Base-by-base conservation (phyloP, 805 yeast genomes). In the Blastobotrys americana region DNA sequence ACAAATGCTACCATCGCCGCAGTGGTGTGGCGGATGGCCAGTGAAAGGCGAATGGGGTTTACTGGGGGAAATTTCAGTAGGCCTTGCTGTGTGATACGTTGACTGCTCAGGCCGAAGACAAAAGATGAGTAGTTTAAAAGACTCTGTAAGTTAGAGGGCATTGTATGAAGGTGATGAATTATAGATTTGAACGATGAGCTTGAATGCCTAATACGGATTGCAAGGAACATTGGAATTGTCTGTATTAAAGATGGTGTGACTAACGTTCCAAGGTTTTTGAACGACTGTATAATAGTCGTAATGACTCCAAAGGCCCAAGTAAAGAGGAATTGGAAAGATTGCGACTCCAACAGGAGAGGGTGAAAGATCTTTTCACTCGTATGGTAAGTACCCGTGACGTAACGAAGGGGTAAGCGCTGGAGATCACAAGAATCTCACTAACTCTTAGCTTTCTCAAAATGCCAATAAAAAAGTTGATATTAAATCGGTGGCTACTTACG, bases 401-500 rank as follows among this genome's bases (percentile, higher is more conserved):
- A 5, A 15, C n/a, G 9, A 34, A 5, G 9, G n/a, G 37, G n/a
- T n/a, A n/a, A n/a, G n/a, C n/a, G n/a, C 37, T 8, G 10, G 17
- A 34, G 6, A 5, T 13, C 6, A 19, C 9, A 35, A n/a, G 4
- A 13, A 16, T 5, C 18, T 23, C 16, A n/a, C 37, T 16, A 35
- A 16, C 18, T 35, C 28, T 3, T 15, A 38, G 41, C 33, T 56
- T 15, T 51, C 44, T 23, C 56, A 49, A 17, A 61, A 61, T 38
- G 42, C 51, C n/a, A 38, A 61, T 4, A 47, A 61, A 23, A 53
- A 57, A 10, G 64, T 58, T 18, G 36, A 46, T 9, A 48, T 61
- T 16, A 45, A 49, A 10, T 39, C 56, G 2, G 54, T 67, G 5
- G 49, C 50, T 16, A 59, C 66, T 10, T 42, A 46, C 2, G 71